Evolutionary conservation across 768 basidiomycete genomes (phyloP), one percentile per base, ranked within the genome.

Genomic region (Suillus subalutaceus): DNA sequence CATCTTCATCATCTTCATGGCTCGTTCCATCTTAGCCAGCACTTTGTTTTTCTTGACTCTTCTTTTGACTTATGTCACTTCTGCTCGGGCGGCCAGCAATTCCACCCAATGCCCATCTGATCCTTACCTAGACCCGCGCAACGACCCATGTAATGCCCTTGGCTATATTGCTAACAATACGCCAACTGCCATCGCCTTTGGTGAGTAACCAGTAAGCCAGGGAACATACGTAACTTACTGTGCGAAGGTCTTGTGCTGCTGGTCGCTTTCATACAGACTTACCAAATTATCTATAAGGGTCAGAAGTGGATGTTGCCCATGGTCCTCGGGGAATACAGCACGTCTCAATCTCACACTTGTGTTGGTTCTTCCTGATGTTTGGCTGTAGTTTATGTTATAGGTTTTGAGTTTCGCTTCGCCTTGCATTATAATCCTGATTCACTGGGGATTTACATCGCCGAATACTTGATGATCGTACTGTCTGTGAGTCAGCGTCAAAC

Each of bases 391-490:
- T 89, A 88, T 66, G 83, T 84, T 0, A 69, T 84, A 16, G 89
- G 90, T 13, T 77, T 91, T 52, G 83, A 78, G 3, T 79, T 80
- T 53, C 85, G 90, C 3, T 88, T 88, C 63, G 85, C 80, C 37
- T 73, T 90, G 63, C 86, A 87, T 71, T 66, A 70, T 1, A 70
- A 86, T 67, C 88, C 88, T 0, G 83, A 89, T 64, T 85, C 82
- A 30, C 78, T 79, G 64, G 81, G 79, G 4, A 74, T 85, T 6
- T 88, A 86, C 71, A 88, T 88, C 62, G 74, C 78, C 0, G 83
- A 88, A 72, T 86, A 89, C 67, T 73, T 89, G 10, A 83, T 89
- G 71, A 83, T 89, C 66, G 87, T 86, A 9, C 80, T 90, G 56
- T 85, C 87, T 6, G 88, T 74, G 65, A 20, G 69, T 61, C 16